Evolutionary conservation across 2,329 filamentous ascomycete species (phyloP), one percentile per base, ranked within the genome.

Genomic region (Tolypocladium capitatum): DNA sequence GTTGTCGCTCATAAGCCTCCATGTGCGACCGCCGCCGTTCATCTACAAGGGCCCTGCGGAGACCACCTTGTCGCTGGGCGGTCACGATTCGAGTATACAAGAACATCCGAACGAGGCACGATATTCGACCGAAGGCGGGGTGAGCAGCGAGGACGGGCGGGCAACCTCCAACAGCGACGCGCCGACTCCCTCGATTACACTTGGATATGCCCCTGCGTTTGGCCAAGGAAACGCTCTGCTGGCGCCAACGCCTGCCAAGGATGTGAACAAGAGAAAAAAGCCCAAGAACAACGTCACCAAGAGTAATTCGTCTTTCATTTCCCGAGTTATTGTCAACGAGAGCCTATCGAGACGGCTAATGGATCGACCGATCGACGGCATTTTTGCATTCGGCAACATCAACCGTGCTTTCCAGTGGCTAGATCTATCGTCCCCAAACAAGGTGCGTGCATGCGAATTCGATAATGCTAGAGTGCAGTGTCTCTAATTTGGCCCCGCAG

Each of bases 251-350:
- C 74, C 76, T 46, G 72, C 75, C 30, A 88, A 87, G 59, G 86
- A 90, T 58, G 75, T 78, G 36, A 81, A 78, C 53, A 96, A 96
- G 72, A 78, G 81, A 62, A 80, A 83, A 60, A 98, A 98, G 65
- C 92, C 92, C 2, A 98, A 97, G 74, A 97, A 91, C 67, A 97
- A 94, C 64, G 92, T 98, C 64, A 83, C 91, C 46, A 98, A 98
- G 73, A 97, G 89, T 69, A 97, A 95, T 65, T 98, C 92, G 10
- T 95, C 91, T 1, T 98, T 96, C 61, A 92, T 98, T 30, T 96
- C 91, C n/a, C 75, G 92, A 47, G 91, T 96, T 31, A 95, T 97
- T 53, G 83, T 89, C 16, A 86, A 95, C 59, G 92, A 98, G 58
- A 75, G 75, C 5, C 66, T 94, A 47, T 75, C 77, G 21, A 94